phyloP scores from a whole-genome alignment of 2,329 filamentous ascomycete genomes.

The Penicillium crustosum region DNA sequence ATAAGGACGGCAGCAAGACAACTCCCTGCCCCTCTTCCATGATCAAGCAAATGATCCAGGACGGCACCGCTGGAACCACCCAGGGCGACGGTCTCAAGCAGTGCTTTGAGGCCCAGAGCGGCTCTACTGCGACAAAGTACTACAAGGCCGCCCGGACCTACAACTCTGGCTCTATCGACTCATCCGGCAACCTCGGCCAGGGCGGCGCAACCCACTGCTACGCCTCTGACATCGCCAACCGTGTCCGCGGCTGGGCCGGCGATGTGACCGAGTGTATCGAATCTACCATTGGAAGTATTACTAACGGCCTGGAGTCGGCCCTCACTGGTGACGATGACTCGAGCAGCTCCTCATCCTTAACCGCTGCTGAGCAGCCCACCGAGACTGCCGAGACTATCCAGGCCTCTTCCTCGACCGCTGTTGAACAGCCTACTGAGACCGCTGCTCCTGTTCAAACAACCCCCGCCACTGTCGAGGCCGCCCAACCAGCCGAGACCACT shows the following conservation, averaged over 20 bases:
- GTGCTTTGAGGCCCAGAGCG: constrained; percentile 30
- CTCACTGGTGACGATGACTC: constrained; percentile 13
- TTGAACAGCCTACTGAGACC: constrained; percentile 5
- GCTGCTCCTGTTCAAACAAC: constrained; percentile 8
- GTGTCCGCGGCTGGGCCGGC: constrained; percentile 27
- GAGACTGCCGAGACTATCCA: constrained; percentile 1
- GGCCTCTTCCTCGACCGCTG: constrained; percentile 9
- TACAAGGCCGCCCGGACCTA: constrained; percentile 43
- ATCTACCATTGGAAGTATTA: constrained; percentile 17
- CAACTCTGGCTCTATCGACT: constrained; percentile 42
- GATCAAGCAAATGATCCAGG: constrained; percentile 42
- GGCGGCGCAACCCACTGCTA: constrained; percentile 32
- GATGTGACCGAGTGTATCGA: constrained; percentile 22
- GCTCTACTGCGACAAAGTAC: constrained; percentile 25
- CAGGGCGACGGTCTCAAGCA: constrained; percentile 38
- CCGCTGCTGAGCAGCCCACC: constrained; percentile 8
- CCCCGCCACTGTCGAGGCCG: neutral
- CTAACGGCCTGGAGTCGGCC: constrained; percentile 5
- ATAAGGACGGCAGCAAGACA: constrained; percentile 25
- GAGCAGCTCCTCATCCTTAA: constrained; percentile 8
- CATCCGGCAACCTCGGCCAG: constrained; percentile 33
- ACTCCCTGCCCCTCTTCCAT: constrained; percentile 27
- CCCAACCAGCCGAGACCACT: neutral
- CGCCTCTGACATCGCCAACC: constrained; percentile 31
- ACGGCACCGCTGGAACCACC: constrained; percentile 40